phyloP scores from a whole-genome alignment of 1,284 basidiomycete genomes.

The Cutaneotrichosporon dermatis region DNA sequence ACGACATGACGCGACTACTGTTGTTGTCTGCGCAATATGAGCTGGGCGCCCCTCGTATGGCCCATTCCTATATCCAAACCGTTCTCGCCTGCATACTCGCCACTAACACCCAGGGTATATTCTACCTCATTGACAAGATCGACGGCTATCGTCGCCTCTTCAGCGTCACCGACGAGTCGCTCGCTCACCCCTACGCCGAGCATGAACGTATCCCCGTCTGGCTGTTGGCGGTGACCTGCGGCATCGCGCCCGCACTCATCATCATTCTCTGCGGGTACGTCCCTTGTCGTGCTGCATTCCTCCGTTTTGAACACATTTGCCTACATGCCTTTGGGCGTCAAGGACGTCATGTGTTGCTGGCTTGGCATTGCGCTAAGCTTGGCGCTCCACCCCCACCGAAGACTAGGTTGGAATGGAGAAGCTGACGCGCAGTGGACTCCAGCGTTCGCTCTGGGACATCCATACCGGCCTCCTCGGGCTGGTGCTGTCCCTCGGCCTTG shows the following conservation, averaged over 20 bases:
- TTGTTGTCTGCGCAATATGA: too few relatives aligned
- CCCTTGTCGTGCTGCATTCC: background rate
- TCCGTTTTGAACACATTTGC: too few relatives aligned
- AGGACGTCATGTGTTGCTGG: too few relatives aligned
- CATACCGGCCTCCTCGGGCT: constrained; percentile 72
- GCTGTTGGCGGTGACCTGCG: constrained; percentile 63
- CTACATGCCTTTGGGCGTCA: too few relatives aligned
- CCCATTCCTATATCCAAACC: too few relatives aligned
- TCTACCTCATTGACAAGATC: constrained; percentile 69
- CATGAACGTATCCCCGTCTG: constrained; percentile 79
- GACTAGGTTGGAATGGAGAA: background rate
- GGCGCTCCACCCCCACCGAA: background rate
- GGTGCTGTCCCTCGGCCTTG: constrained; percentile 30
- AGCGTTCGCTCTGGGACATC: constrained; percentile 80
- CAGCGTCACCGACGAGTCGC: constrained; percentile 69
- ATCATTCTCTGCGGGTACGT: constrained; percentile 62
- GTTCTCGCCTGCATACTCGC: too few relatives aligned
- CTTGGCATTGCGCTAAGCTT: too few relatives aligned
- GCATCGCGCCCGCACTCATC: constrained; percentile 64
- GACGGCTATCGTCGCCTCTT: constrained; percentile 80
- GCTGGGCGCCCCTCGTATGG: too few relatives aligned
- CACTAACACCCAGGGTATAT: constrained; percentile 50
- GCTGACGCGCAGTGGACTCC: constrained; percentile 49
- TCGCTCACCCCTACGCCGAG: constrained; percentile 64
- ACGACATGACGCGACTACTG: too few relatives aligned